phyloP scores from a whole-genome alignment of 2,329 filamentous ascomycete genomes.

The Nothopassalora personata region DNA sequence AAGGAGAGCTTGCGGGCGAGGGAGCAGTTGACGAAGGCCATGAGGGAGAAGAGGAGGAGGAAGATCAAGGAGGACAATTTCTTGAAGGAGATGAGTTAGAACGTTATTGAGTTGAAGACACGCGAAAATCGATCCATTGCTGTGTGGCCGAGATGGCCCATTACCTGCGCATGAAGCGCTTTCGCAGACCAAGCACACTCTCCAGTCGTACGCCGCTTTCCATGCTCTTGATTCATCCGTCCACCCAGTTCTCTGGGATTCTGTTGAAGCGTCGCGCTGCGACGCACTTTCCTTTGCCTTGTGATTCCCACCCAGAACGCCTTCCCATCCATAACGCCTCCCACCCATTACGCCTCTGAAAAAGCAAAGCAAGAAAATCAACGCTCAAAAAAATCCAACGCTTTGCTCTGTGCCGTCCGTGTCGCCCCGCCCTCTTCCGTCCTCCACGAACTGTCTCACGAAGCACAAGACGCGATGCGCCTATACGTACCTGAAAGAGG shows the following conservation, averaged over 20 bases:
- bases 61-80: constrained; percentile 83
- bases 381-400: no score
- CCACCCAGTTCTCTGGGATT: not conserved
- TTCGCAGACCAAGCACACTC: not conserved
- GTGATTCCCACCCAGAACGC: not conserved
- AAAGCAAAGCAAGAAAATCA: no score
- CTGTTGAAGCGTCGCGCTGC: not conserved
- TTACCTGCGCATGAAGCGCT: not conserved
- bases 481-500: no score
- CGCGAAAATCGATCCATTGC: not conserved
- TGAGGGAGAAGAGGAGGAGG: constrained; percentile 68
- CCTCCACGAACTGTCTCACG: no score
- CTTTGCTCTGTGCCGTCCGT: no score
- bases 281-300: not conserved
- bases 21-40: constrained; percentile 60
- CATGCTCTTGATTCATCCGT: not conserved
- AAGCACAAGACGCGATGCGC: no score
- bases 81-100: constrained; percentile 67
- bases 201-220: not conserved
- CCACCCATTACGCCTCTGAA: no score
- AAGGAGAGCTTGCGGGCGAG: constrained; percentile 48
- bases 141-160: not conserved
- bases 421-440: no score
- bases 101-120: not conserved
- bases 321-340: no score